A percentile compares a stretch with the other conserved stretches of the same genome.
Conservation (phyloP, 2,329 filamentous ascomycete species). For the Colletotrichum sidae region DNA sequence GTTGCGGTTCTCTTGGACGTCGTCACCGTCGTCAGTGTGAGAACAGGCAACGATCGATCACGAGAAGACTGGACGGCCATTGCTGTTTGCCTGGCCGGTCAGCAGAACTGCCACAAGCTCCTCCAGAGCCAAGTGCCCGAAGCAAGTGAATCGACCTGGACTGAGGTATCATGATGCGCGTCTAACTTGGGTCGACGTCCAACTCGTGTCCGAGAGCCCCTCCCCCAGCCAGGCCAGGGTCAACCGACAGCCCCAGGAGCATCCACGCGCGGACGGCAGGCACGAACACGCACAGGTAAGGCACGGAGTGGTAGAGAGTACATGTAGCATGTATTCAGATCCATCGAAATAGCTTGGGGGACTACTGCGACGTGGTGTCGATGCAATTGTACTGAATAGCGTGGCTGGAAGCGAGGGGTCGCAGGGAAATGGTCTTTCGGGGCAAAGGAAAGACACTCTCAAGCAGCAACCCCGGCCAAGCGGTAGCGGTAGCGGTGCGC, state of each 20-base stretch:
- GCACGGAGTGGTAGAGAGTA: conserved; percentile 1
- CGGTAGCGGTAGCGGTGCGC: conserved; percentile 29
- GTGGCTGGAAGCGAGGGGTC: conserved; percentile 24
- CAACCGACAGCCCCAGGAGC: conserved; percentile 30
- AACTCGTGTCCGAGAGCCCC: not conserved
- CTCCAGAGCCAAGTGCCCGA: conserved; percentile 1
- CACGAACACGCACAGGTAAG: not conserved
- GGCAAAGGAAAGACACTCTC: conserved; percentile 34
- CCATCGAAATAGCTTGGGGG: not conserved
- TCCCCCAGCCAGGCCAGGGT: conserved; percentile 22
- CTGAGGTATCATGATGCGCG: conserved; percentile 11
- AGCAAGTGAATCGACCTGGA: not conserved
- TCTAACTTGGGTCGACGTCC: not conserved
- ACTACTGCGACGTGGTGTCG: conserved; percentile 8
- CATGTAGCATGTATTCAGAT: not conserved
- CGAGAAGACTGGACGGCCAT: not conserved
- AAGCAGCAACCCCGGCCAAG: conserved; percentile 35
- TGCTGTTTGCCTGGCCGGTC: conserved; percentile 14
- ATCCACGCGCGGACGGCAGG: conserved; percentile 31
- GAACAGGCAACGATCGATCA: conserved; percentile 33
- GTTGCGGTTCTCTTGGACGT: conserved; percentile 28
- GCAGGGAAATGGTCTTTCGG: conserved; percentile 36
- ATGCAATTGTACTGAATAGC: conserved; percentile 9
- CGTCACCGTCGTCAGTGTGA: conserved; percentile 36
- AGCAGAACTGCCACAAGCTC: not conserved